A percentile compares a stretch with the other conserved stretches of the same genome.
Conservation (phyloP, 768 basidiomycete genomes). For the Nidularia pulvinata region DNA sequence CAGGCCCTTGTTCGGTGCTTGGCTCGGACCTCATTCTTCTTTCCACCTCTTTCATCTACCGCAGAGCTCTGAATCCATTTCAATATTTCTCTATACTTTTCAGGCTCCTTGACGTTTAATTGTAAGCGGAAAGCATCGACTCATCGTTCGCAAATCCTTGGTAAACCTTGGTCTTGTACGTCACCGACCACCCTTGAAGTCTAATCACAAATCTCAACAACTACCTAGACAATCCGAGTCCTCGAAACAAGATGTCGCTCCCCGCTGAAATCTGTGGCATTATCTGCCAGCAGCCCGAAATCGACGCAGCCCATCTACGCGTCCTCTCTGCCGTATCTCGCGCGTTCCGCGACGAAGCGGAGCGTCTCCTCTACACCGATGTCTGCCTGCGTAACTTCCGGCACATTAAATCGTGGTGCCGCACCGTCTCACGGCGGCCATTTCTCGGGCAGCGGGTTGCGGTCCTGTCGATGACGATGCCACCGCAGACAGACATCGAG, state of each 20-base stretch:
- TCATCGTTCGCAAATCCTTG: too few species aligned
- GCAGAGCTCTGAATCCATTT: too few species aligned
- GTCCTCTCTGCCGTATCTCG: slow-evolving; percentile 13
- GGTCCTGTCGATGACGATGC: slow-evolving; percentile 11
- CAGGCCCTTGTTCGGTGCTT: too few species aligned
- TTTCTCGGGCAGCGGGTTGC: slow-evolving; percentile 9
- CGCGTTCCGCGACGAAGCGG: slow-evolving; percentile 17
- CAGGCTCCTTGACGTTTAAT: too few species aligned
- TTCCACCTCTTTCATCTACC: too few species aligned
- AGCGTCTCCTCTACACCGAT: slow-evolving; percentile 15
- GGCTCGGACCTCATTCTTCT: too few species aligned
- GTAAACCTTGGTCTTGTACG: too few species aligned
- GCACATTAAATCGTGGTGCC: slow-evolving; percentile 15
- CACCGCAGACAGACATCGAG: slow-evolving; percentile 10
- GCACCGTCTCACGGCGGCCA: slow-evolving; percentile 9
- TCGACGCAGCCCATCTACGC: slow-evolving; percentile 9
- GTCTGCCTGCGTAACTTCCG: slow-evolving; percentile 8
- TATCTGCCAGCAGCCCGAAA: slow-evolving; percentile 11
- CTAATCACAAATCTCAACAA: too few species aligned
- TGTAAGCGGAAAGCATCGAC: too few species aligned
- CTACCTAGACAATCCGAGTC: too few species aligned
- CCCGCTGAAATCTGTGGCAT: slow-evolving; percentile 19
- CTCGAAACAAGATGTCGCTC: background rate
- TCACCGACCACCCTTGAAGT: too few species aligned
- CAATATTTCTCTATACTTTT: too few species aligned